A percentile compares a stretch with the other conserved stretches of the same genome.
Conservation (phyloP, 2,329 filamentous ascomycete genomes). For the Gliomastix tumulicola region DNA sequence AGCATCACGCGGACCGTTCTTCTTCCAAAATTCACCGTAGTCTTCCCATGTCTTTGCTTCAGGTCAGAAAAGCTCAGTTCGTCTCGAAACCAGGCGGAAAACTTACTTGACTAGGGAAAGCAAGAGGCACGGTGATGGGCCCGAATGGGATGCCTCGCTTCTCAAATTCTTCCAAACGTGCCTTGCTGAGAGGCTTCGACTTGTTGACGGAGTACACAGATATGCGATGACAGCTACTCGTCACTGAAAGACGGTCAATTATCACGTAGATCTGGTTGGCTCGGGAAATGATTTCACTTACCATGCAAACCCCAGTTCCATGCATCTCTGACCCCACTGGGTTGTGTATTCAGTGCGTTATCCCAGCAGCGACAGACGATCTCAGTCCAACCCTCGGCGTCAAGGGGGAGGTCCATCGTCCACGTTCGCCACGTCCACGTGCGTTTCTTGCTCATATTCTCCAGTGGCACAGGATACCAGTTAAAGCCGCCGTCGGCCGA, state of each 20-base stretch:
- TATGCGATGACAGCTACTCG: constrained; percentile 53
- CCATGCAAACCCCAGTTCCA: constrained; percentile 62
- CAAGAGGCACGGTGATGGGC: constrained; percentile 46
- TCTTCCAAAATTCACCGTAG: constrained; percentile 26
- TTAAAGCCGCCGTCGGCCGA: constrained; percentile 54
- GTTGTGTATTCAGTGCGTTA: constrained; percentile 55
- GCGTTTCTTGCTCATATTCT: constrained; percentile 55
- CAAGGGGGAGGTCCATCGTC: constrained; percentile 55
- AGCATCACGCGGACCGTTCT: constrained; percentile 17
- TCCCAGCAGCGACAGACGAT: constrained; percentile 54
- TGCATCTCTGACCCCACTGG: constrained; percentile 41
- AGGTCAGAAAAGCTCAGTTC: too few relatives aligned
- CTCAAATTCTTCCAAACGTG: constrained; percentile 44
- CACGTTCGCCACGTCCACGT: constrained; percentile 59
- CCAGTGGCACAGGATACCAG: constrained; percentile 56
- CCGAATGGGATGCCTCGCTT: constrained; percentile 35
- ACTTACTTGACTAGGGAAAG: constrained; percentile 39
- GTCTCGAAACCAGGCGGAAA: too few relatives aligned
- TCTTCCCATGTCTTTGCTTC: constrained; percentile 42
- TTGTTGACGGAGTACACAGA: constrained; percentile 57
- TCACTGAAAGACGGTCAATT: constrained; percentile 26
- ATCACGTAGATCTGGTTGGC: background rate
- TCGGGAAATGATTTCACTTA: background rate
- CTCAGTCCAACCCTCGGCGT: constrained; percentile 55
- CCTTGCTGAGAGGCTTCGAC: constrained; percentile 35